phyloP scores from a whole-genome alignment of 805 yeast genomes.

The Kuraishia hungarica region DNA sequence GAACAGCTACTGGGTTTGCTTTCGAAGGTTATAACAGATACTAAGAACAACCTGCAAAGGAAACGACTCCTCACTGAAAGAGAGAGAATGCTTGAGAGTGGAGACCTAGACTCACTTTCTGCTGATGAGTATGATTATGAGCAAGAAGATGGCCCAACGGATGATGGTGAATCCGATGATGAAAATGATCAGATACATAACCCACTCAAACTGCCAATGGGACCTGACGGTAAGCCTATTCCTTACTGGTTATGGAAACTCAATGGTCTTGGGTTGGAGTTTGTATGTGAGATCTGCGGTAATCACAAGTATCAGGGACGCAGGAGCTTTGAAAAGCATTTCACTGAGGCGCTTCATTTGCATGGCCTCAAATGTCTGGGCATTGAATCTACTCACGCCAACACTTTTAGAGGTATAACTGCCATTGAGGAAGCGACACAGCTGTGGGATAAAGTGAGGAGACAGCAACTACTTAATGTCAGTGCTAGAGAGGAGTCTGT shows the following conservation, averaged over 20 bases:
- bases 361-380: conserved; percentile 75
- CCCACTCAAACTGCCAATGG: conserved; percentile 63
- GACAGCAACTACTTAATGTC: conserved; percentile 26
- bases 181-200: conserved; percentile 24
- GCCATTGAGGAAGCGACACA: conserved; percentile 58
- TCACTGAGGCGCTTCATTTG: conserved; percentile 58
- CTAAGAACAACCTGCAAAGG: conserved; percentile 59
- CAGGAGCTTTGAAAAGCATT: conserved; percentile 63
- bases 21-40: conserved; percentile 30
- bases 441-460: conserved; percentile 41
- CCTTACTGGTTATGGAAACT: conserved; percentile 91
- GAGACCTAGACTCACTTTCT: conserved; percentile 29
- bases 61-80: conserved; percentile 59
- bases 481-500: conserved; percentile 43
- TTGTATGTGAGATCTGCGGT: conserved; percentile 83
- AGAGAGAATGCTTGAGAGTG: conserved; percentile 52
- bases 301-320: conserved; percentile 67
- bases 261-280: conserved; percentile 72
- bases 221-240: conserved; percentile 85
- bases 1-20: conserved; percentile 28
- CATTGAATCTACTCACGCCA: conserved; percentile 35
- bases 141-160: conserved; percentile 15
- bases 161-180: conserved; percentile 23
- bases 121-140: conserved; percentile 22
- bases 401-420: conserved; percentile 54